These are phyloP conservation scores for Aspergillus diversus DNA, from an alignment of 495 filamentous ascomycete genomes.

Conservation along the genomic window DNA sequence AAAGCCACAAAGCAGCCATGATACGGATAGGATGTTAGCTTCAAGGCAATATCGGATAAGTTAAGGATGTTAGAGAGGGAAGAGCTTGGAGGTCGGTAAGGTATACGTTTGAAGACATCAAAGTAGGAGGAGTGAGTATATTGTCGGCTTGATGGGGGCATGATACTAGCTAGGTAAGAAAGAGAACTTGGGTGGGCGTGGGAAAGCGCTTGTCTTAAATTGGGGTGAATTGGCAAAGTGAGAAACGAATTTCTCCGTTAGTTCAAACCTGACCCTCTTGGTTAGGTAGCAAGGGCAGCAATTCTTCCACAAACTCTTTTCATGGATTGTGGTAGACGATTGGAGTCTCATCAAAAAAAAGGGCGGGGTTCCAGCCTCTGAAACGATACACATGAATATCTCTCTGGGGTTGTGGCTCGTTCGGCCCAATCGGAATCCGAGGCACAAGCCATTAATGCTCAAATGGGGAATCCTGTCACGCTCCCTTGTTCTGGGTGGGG, in stretches of 20 bases:
- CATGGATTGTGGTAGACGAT: constrained; percentile 6
- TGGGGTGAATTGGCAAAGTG: not conserved
- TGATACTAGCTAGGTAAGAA: not conserved
- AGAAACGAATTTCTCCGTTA: constrained; percentile 4
- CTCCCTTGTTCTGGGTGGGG: constrained; percentile 1
- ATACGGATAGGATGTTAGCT: not conserved
- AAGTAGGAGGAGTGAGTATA: not conserved
- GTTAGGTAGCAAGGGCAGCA: constrained; percentile 19
- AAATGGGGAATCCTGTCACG: constrained; percentile 11
- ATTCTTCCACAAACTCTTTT: constrained; percentile 9
- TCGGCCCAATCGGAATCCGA: constrained; percentile 8
- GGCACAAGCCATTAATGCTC: not conserved
- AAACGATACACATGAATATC: constrained; percentile 2
- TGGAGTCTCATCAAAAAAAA: constrained; percentile 2
- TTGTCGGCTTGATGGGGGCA: too few species aligned
- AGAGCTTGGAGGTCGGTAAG: not conserved
- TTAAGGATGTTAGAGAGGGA: not conserved
- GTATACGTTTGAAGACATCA: not conserved
- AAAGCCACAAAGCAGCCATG: constrained; percentile 44
- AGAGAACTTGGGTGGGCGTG: not conserved
- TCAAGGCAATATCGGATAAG: not conserved
- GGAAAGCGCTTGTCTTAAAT: not conserved
- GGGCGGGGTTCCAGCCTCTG: constrained; percentile 13
- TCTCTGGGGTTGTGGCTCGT: constrained; percentile 1
- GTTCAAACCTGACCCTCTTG: constrained; percentile 8